Evolutionary conservation across 1,284 basidiomycete genomes (phyloP).

Genomic region (Sporisorium graminicola): DNA sequence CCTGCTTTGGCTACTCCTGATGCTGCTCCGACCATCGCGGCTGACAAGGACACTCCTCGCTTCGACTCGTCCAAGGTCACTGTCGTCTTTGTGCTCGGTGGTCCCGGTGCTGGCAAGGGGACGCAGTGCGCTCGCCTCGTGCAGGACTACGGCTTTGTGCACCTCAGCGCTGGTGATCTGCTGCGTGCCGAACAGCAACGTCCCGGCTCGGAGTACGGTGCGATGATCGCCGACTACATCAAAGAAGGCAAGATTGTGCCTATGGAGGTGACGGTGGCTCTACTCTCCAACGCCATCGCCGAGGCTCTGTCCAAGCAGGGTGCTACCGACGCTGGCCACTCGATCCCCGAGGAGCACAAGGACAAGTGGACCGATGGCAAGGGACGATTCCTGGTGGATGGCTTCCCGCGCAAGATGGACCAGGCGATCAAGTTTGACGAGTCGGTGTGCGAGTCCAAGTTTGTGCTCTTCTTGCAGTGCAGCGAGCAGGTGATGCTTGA

Average conservation of each 20-base stretch:
- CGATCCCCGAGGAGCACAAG: constrained; percentile 49
- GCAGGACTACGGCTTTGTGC: constrained; percentile 88
- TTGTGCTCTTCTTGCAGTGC: constrained; percentile 90
- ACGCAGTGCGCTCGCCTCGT: constrained; percentile 93
- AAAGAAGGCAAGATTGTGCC: constrained; percentile 95
- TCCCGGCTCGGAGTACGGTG: constrained; percentile 85
- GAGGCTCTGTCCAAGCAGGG: constrained; percentile 73
- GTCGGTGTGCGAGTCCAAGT: constrained; percentile 79
- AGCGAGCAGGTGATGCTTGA: constrained; percentile 88
- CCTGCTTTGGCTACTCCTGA: constrained; percentile 5
- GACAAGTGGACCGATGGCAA: constrained; percentile 79
- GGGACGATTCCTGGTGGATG: constrained; percentile 94
- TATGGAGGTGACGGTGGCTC: constrained; percentile 95
- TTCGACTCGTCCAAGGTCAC: constrained; percentile 84
- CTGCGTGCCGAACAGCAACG: constrained; percentile 93
- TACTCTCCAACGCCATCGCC: constrained; percentile 92
- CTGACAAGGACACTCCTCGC: constrained; percentile 62
- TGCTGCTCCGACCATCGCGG: not conserved
- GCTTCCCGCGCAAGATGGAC: constrained; percentile 98
- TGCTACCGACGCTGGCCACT: constrained; percentile 27
- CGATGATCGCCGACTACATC: constrained; percentile 89
- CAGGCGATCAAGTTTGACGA: constrained; percentile 94
- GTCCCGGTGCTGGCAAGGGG: constrained; percentile 97
- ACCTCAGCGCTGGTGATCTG: constrained; percentile 97
- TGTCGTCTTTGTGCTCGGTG: constrained; percentile 95